phyloP scores from a whole-genome alignment of 1,139 yeast species.

The Hyphopichia pseudoburtonii region DNA sequence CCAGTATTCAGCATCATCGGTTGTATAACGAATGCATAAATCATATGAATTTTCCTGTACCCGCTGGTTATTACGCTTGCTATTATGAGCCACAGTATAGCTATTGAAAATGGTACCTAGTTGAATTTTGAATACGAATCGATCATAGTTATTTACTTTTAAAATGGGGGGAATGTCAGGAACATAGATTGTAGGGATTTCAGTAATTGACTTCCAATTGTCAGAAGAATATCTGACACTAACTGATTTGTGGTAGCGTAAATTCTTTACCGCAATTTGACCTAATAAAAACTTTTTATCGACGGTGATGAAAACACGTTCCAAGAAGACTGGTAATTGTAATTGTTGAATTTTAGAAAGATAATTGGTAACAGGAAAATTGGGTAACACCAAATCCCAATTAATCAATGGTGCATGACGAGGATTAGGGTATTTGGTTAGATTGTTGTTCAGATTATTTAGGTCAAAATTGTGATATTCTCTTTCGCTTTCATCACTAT shows the following conservation, averaged over 20 bases:
- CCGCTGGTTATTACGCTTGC: conserved; percentile 1
- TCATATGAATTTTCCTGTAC: conserved; percentile 26
- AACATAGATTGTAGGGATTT: conserved; percentile 64
- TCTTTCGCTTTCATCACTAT: conserved; percentile 18
- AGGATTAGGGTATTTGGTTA: conserved; percentile 26
- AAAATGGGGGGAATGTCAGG: conserved; percentile 58
- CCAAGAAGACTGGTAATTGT: conserved; percentile 57
- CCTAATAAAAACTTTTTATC: conserved; percentile 64
- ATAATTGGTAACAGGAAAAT: conserved; percentile 44
- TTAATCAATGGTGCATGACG: conserved; percentile 20
- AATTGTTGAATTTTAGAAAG: conserved; percentile 33
- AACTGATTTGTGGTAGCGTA: conserved; percentile 63
- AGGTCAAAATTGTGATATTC: conserved; percentile 13
- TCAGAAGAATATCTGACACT: conserved; percentile 67
- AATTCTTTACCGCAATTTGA: conserved; percentile 69
- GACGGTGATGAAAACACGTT: conserved; percentile 58
- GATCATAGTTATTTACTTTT: conserved; percentile 51
- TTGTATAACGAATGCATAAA: conserved; percentile 61
- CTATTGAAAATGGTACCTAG: conserved; percentile 39
- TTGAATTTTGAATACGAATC: conserved; percentile 57
- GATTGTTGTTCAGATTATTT: conserved; percentile 10
- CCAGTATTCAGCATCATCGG: conserved; percentile 62
- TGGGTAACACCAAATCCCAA: conserved; percentile 54
- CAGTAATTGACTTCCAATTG: conserved; percentile 71
- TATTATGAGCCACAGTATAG: conserved; percentile 10